Conservation (phyloP, 2,329 filamentous ascomycete genomes). For the Colletotrichum liriopes region DNA sequence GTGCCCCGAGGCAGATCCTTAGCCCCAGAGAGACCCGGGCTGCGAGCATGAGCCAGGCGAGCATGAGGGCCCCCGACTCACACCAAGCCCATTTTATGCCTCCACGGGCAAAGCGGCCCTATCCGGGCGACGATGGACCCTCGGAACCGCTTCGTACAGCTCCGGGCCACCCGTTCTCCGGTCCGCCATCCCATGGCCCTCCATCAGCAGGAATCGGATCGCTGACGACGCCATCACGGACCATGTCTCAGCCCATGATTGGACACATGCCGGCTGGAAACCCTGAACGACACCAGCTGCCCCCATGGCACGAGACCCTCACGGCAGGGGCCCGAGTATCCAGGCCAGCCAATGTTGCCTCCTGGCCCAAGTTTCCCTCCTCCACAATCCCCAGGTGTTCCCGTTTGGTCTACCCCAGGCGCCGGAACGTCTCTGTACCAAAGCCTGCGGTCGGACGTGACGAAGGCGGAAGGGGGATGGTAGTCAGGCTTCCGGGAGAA, state of each 20-base stretch:
- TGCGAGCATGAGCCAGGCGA: slow-evolving; percentile 49
- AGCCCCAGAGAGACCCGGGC: slow-evolving; percentile 53
- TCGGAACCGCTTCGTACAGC: slow-evolving; percentile 28
- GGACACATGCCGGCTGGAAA: slow-evolving; percentile 46
- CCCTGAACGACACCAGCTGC: slow-evolving; percentile 44
- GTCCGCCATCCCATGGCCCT: slow-evolving; percentile 39
- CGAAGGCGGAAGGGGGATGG: slow-evolving; percentile 44
- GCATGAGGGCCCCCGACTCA: slow-evolving; percentile 47
- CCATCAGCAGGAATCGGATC: slow-evolving; percentile 45
- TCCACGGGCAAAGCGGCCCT: slow-evolving; percentile 41
- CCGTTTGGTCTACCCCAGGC: slow-evolving; percentile 51
- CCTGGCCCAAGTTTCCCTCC: slow-evolving; percentile 22
- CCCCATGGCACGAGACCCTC: slow-evolving; percentile 36
- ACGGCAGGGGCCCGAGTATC: slow-evolving; percentile 31
- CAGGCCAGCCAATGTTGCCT: slow-evolving; percentile 30
- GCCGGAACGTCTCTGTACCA: slow-evolving; percentile 51
- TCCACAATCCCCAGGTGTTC: slow-evolving; percentile 40
- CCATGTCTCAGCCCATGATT: slow-evolving; percentile 55
- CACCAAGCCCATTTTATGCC: slow-evolving; percentile 49
- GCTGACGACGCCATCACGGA: slow-evolving; percentile 50
- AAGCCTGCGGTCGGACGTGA: slow-evolving; percentile 39
- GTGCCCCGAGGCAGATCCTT: slow-evolving; percentile 49
- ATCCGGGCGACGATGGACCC: slow-evolving; percentile 20
- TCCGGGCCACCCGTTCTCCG: slow-evolving; percentile 30
- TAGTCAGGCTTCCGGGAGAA: slow-evolving; percentile 51